phyloP scores from a whole-genome alignment of 1,284 basidiomycete genomes.

The Tilletia caries region DNA sequence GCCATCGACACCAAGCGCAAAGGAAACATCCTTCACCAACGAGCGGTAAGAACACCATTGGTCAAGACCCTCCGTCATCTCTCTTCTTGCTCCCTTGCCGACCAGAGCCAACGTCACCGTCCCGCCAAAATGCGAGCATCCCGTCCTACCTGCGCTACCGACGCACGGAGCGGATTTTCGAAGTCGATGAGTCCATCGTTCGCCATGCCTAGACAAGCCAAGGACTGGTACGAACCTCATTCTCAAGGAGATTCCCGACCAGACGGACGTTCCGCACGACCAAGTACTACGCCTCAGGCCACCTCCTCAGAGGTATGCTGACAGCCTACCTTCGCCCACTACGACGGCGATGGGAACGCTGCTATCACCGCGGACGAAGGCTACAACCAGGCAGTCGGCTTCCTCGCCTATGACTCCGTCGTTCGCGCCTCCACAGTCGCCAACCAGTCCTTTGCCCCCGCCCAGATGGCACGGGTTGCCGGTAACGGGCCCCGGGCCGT shows the following conservation, averaged over 20 bases:
- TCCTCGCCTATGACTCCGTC: constrained; percentile 13
- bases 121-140: constrained; percentile 14
- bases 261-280: constrained; percentile 12
- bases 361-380: constrained; percentile 9
- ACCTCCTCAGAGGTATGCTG: constrained; percentile 14
- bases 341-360: constrained; percentile 14
- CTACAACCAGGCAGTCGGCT: constrained; percentile 17
- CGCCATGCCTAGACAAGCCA: not conserved
- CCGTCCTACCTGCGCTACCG: constrained; percentile 16
- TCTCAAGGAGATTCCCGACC: constrained; percentile 15
- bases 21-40: constrained; percentile 5
- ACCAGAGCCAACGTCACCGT: not conserved
- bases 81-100: constrained; percentile 10
- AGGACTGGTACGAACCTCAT: constrained; percentile 20
- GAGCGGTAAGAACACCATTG: constrained; percentile 6
- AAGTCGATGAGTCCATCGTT: not conserved
- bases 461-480: not conserved
- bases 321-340: constrained; percentile 17
- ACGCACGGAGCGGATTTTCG: constrained; percentile 10
- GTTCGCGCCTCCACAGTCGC: not conserved
- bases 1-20: constrained; percentile 1
- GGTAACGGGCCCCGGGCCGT: constrained; percentile 6
- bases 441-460: not conserved
- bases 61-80: constrained; percentile 14
- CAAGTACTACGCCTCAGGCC: constrained; percentile 20